Base-by-base conservation (phyloP, 208 protist genomes). In the Crithidia sp. region DNA sequence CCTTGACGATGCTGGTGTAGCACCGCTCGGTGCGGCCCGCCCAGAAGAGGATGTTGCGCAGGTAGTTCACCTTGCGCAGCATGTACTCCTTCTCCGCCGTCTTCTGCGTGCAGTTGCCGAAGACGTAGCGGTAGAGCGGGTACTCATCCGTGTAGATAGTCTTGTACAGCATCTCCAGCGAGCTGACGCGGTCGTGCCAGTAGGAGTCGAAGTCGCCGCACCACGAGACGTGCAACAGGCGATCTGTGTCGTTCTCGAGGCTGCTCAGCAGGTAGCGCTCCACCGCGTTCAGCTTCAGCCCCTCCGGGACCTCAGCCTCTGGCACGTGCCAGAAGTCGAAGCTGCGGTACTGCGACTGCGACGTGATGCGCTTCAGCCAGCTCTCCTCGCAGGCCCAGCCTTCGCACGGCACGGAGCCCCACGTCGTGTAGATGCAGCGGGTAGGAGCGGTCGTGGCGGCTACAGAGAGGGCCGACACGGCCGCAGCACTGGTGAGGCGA, bases 181-280 rank as follows among this genome's bases (percentile, higher is more conserved):
- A 91, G 62, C 81, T 74, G 45, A 95, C 89, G 65, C 89, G 90
- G 71, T 97, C 93, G 41, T 76, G 73, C 93, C 93, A 97, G 83
- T 95, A 97, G 16, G 90, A 80, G 79, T 97, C 93, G 71, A 97
- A 97, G 76, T 95, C 93, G 50, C 88, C 88, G 55, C 86, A 89
- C 92, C 92, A 97, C 80, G 75, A 82, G 16, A 97, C 49, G 59
- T 93, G 66, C 71, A 94, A 59, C 54, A 97, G 81, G 14, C 91
- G 88, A 14, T 89, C 77, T 37, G 89, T 93, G 71, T 97, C 93
- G 78, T 97, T 84, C 74, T 93, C 85, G 17, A 97, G 84, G 74
- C 79, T 78, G 76, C 87, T 94, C 66, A 97, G 79, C 19, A 97
- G 86, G 68, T 95, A 97, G 47, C 66, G 62, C 78, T 95, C 93